Evolutionary conservation across 306 rosid species (phyloP).

Genomic region (Dryas octopetala): DNA sequence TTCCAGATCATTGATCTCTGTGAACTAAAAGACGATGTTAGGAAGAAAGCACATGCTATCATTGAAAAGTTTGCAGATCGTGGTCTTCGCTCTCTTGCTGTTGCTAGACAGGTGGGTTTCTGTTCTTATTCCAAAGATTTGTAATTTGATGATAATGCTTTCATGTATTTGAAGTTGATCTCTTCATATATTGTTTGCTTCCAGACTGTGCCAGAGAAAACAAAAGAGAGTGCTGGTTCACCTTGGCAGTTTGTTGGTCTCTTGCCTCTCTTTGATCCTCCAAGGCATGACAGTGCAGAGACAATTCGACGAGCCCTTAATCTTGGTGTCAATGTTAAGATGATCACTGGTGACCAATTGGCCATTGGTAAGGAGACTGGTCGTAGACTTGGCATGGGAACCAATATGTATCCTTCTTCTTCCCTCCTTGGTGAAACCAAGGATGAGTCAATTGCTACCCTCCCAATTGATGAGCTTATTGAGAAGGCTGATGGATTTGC

Average conservation of each 20-base stretch:
- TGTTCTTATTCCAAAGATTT: neutral
- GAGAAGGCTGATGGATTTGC: slow-evolving; percentile 98
- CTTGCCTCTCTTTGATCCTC: slow-evolving; percentile 93
- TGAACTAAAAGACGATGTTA: slow-evolving; percentile 56
- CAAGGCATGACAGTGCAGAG: slow-evolving; percentile 95
- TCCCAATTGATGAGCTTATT: slow-evolving; percentile 82
- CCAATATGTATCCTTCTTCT: slow-evolving; percentile 96
- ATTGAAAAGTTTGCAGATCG: slow-evolving; percentile 89
- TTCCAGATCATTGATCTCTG: slow-evolving; percentile 76
- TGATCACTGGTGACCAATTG: slow-evolving; percentile 93
- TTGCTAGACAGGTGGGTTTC: slow-evolving; percentile 53
- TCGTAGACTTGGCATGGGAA: slow-evolving; percentile 97
- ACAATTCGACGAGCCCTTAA: slow-evolving; percentile 76
- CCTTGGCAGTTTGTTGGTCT: slow-evolving; percentile 85
- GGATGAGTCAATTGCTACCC: slow-evolving; percentile 51
- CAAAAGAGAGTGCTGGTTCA: slow-evolving; percentile 68
- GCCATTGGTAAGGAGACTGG: slow-evolving; percentile 94
- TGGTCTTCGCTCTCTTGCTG: slow-evolving; percentile 85
- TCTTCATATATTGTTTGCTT: slow-evolving; percentile 5
- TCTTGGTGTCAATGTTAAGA: slow-evolving; percentile 89
- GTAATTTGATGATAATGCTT: neutral
- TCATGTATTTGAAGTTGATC: neutral
- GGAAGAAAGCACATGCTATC: slow-evolving; percentile 62
- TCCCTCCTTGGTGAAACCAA: slow-evolving; percentile 81
- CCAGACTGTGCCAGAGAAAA: slow-evolving; percentile 67